phyloP scores from a whole-genome alignment of 345 rosid genomes.

The Salix brachista region DNA sequence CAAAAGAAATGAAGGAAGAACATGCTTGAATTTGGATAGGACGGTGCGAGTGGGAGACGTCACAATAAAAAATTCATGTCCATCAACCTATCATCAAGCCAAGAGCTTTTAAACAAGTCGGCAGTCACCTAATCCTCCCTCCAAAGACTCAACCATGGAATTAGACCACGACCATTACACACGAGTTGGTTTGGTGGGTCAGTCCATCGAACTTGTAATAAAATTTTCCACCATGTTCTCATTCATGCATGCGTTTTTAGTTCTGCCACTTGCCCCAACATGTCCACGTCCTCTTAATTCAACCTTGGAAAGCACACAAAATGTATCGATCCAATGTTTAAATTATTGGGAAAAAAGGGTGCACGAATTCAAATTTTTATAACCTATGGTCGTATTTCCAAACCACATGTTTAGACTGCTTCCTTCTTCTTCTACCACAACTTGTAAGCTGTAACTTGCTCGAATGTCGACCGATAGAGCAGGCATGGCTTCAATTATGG shows the following conservation, averaged over 20 bases:
- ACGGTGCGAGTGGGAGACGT: not conserved
- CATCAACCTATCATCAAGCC: not conserved
- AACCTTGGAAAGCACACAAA: no score
- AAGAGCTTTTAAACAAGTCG: not conserved
- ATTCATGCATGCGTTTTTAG: not conserved
- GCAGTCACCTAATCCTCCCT: slow-evolving; percentile 7
- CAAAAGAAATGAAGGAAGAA: not conserved
- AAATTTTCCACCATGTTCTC: slow-evolving; percentile 8
- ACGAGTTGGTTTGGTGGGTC: slow-evolving; percentile 6
- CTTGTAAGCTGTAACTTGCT: not conserved
- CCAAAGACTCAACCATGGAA: not conserved
- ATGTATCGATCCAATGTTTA: not conserved
- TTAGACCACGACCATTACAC: not conserved
- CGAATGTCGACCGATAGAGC: not conserved
- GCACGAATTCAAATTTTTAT: not conserved
- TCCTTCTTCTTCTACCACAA: not conserved
- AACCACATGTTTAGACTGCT: slow-evolving; percentile 17
- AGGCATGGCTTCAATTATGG: not conserved
- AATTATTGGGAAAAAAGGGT: not conserved
- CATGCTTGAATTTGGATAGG: not conserved
- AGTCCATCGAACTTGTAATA: slow-evolving; percentile 1
- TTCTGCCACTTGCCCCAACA: not conserved
- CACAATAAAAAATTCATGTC: not conserved
- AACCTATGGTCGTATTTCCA: slow-evolving; percentile 6
- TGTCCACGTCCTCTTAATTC: not conserved